These are phyloP conservation scores for Syzygium jambos DNA, from an alignment of 345 rosid genomes.

Conservation along the genomic window DNA sequence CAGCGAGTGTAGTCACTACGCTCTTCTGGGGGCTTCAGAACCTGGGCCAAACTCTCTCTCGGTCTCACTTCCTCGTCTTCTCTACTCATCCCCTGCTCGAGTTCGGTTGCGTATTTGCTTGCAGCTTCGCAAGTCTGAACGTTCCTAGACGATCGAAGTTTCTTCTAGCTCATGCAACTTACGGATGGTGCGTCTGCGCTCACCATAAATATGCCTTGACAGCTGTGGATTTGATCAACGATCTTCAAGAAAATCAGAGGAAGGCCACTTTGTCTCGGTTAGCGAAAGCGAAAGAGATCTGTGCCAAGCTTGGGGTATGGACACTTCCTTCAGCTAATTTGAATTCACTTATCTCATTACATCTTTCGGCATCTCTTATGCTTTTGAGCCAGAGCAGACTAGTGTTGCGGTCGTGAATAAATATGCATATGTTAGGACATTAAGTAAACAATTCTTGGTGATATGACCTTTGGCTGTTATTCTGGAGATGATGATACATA, in stretches of 20 bases:
- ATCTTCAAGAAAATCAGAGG: conserved; percentile 8
- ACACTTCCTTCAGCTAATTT: neutral
- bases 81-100: neutral
- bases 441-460: no score
- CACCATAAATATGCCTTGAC: neutral
- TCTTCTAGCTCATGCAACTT: neutral
- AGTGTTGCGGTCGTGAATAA: no score
- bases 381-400: neutral
- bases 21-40: conserved; percentile 1
- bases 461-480: no score
- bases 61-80: neutral
- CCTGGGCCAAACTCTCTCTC: neutral
- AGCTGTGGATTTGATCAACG: conserved; percentile 11
- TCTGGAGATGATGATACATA: no score
- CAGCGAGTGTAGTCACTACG: conserved; percentile 7
- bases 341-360: neutral
- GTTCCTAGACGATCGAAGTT: neutral
- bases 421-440: neutral
- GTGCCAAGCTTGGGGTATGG: conserved; percentile 22
- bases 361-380: neutral
- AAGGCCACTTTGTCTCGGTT: conserved; percentile 11
- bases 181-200: neutral
- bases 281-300: conserved; percentile 21
- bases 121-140: neutral
- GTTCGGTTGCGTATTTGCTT: neutral